phyloP scores from a whole-genome alignment of 208 protist species.

The Phytomonas sp. region DNA sequence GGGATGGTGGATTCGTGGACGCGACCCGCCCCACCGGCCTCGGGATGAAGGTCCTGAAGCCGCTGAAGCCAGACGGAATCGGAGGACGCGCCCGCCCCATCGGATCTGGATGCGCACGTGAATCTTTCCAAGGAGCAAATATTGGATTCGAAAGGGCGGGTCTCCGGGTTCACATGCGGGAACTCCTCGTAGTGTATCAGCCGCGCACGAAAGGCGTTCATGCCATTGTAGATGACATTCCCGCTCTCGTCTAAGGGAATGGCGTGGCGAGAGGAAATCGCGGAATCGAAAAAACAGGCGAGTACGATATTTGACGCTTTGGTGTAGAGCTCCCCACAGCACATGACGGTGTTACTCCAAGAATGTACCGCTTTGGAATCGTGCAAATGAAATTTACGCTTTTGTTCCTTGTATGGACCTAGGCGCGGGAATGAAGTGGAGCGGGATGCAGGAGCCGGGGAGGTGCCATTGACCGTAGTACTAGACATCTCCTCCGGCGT shows the following conservation, averaged over 20 bases:
- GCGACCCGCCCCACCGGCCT: background rate
- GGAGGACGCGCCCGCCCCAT: background rate
- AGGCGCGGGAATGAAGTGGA: background rate
- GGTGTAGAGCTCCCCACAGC: slow-evolving; percentile 27
- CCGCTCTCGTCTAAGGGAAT: slow-evolving; percentile 40
- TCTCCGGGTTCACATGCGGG: background rate
- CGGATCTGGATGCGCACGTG: background rate
- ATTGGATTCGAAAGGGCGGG: background rate
- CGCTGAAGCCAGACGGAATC: slow-evolving; percentile 14
- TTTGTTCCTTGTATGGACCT: background rate
- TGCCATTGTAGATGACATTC: slow-evolving; percentile 6
- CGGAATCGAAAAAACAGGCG: slow-evolving; percentile 34
- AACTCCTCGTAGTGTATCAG: background rate
- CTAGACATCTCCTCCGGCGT: background rate
- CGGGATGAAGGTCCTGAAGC: slow-evolving; percentile 6
- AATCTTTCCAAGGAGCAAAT: background rate
- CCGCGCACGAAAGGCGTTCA: slow-evolving; percentile 5
- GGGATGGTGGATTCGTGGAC: too few relatives aligned
- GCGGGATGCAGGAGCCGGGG: background rate
- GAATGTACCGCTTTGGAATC: background rate
- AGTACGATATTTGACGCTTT: slow-evolving; percentile 24
- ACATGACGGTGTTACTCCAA: slow-evolving; percentile 9
- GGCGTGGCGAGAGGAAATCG: slow-evolving; percentile 17
- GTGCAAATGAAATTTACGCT: background rate
- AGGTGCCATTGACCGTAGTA: too few relatives aligned